Percentiles rank a stretch among this genome's conserved stretches.
These are phyloP conservation scores for Carex cristatella DNA, from an alignment of 176 grass and related monocot genomes.

Conservation along the genomic window DNA sequence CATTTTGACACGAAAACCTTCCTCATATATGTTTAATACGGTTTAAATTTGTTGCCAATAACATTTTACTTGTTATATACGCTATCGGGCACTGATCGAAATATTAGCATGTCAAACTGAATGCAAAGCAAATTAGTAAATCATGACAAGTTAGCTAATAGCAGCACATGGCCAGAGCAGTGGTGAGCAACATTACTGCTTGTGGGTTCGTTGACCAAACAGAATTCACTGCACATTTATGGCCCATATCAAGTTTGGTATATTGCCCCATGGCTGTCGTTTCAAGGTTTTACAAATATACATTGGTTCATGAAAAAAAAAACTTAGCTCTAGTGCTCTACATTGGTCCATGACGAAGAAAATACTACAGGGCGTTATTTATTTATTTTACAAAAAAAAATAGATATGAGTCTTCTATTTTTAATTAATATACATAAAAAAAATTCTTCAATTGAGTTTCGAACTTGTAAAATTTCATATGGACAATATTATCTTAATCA, in stretches of 20 bases:
- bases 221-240: not conserved
- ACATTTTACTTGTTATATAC: not conserved
- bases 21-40: not conserved
- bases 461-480: too few species aligned
- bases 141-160: not conserved
- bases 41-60: not conserved
- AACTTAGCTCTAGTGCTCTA: too few species aligned
- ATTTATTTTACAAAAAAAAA: too few species aligned
- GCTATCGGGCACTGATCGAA: not conserved
- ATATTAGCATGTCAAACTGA: not conserved
- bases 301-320: too few species aligned
- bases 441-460: too few species aligned
- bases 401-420: too few species aligned
- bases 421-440: too few species aligned
- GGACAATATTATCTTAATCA: too few species aligned
- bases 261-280: not conserved
- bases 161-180: not conserved
- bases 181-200: not conserved
- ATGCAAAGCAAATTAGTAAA: not conserved
- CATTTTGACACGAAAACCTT: not conserved
- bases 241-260: not conserved
- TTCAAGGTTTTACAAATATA: not conserved
- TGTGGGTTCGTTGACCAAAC: not conserved
- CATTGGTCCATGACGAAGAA: too few species aligned
- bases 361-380: too few species aligned